Evolutionary conservation across 2,329 filamentous ascomycete species (phyloP), one percentile per base, ranked within the genome.

Genomic region (Chaetomiaceae sp.): DNA sequence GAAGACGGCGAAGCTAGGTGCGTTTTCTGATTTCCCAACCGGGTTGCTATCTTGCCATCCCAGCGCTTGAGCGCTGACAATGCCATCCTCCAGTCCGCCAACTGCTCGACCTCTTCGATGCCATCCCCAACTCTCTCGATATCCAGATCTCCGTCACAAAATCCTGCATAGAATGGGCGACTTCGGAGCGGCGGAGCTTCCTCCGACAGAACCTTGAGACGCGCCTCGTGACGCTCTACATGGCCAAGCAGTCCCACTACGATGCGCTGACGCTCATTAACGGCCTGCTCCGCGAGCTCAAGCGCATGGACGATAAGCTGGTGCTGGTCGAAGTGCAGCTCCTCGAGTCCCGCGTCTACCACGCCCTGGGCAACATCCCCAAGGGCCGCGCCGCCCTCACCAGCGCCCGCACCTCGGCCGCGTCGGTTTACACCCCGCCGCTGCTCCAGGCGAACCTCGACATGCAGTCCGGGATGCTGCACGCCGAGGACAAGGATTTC

Each of bases 141-240:
- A 88, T 86, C 67, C 93, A 99, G 75, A 90, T 96, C 69, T 76
- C 85, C 68, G 89, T 96, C 63, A 99, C 93, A 65, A 96, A 96
- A 73, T 96, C 93, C 73, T 97, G 90, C 76, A 99, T 99, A 83
- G 92, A 97, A 74, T 99, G 93, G 93, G 93, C 93, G 43, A 89
- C 92, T 48, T 87, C 89, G 46, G 90, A 97, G 75, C 87, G 91
- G 63, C 87, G 93, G 66, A 89, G 89, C 54, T 99, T 99, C 79
- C 82, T 99, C 62, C 90, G 93, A 61, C 93, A 99, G 76, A 96
- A 95, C 71, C 89, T 99, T 66, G 90, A 99, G 77, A 95, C 92
- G 51, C 87, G 93, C 57, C 85, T 99, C 51, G 93, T 99, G 48
- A 79, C 83, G 47, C 85, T 99, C 55, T 89, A 96, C 76, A 97